Base-by-base conservation (phyloP, 129 eudicot genomes). In the Chrysanthemum makinoi region DNA sequence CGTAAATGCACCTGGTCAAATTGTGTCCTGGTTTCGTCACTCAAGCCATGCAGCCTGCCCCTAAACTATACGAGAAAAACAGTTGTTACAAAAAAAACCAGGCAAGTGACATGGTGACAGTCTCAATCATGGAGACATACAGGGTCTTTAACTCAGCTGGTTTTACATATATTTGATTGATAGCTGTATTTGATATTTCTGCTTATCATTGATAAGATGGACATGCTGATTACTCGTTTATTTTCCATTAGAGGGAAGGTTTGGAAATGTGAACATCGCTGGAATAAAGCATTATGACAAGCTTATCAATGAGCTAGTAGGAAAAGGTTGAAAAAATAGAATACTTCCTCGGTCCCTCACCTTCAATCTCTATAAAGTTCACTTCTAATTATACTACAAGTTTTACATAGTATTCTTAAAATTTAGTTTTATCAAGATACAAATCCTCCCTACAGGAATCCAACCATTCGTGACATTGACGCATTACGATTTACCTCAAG, bases 401-500 rank as follows among this genome's bases (percentile, higher is more conserved):
- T 19, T 47, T 17, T 26, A 20, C 63, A 43, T 53, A 30, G 10
- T 8, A 30, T 30, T 30, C 39, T 51, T 64, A 17, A 58, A 68
- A 58, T 76, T 51, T 46, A 50, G n/a, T 58, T 18, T 15, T 56
- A 28, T 24, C 48, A 14, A 49, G 55, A 50, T 7, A 18, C 15
- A 13, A 51, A 60, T 62, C 62, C 10, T 72, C 28, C 18, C 66
- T 72, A 47, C 86, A 87, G 97, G 95, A 44, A 90, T 90, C 39
- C 84, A 87, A 79, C 97, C 97, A 62, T 90, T 90, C 70, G 84
- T 90, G 24, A 69, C 91, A 16, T 64, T 90, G 78, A 72, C 72
- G 51, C 97, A 87, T 75, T 87, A 76, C 65, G 95, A 87, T 62
- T 79, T 90, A 47, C 95, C 97, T 72, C 89, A 87, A 65, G 89